Base-by-base conservation (phyloP, 164 flowering plant species). In the Cinnamomum micranthum region DNA sequence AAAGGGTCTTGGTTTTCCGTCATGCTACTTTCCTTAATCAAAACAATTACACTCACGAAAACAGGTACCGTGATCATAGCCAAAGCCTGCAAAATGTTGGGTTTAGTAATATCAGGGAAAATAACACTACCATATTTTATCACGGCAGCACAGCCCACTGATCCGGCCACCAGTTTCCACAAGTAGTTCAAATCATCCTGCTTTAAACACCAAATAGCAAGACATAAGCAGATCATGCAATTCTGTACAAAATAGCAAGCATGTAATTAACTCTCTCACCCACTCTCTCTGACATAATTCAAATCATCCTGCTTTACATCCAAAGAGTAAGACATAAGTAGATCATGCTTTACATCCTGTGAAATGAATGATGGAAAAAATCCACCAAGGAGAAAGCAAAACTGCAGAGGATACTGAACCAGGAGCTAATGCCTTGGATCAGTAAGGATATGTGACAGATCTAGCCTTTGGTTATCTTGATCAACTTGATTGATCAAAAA, bases 61-160 rank as follows among this genome's bases (percentile, higher is more conserved):
- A 74, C 71, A 17, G 76, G 76, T n/a, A 55, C 23, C 27, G 9
- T 11, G 24, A 74, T 68, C 71, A 74, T 74, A 13, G 51, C 25
- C 63, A 74, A 20, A 25, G 76, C 76, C 28, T 24, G 71, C 19
- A 51, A 28, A 33, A 74, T 24, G 76, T 52, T 74, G 35, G 76
- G 76, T 55, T 64, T 74, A 24, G 76, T 74, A 25, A 74, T 51
- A 23, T 74, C 76, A 65, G 76, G 76, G 63, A 74, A 65, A 50
- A 74, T 22, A 50, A 55, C 27, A 28, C 76, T 74, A 23, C 76
- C 71, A 68, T 74, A 74, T 67, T 74, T 74, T 12, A 74, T 66
- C 41, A 67, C 25, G 2, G 70, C 76, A 50, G 52, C 63, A 50
- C 71, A 66, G 0, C 64, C 71, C 52, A 67, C n/a, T 25, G 76